Percentiles rank a stretch among this genome's conserved stretches.
These are phyloP conservation scores for Canavalia ensiformis DNA, from an alignment of 306 rosid genomes.

Conservation along the genomic window DNA sequence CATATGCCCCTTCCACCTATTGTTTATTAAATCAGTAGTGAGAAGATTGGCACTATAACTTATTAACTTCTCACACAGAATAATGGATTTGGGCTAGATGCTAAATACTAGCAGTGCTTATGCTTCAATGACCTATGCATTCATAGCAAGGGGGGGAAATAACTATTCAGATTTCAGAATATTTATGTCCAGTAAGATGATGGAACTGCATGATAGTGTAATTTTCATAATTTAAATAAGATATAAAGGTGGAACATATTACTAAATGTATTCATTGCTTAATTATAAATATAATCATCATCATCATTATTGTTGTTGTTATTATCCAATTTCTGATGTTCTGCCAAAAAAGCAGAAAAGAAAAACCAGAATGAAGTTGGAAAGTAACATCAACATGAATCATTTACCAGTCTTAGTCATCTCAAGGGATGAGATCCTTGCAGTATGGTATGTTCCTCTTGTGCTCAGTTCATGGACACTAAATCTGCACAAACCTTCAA, in stretches of 20 bases:
- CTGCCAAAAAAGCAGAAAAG: neutral
- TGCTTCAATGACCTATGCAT: constrained; percentile 32
- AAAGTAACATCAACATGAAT: constrained; percentile 13
- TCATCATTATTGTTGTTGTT: neutral
- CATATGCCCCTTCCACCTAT: neutral
- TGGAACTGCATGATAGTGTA: neutral
- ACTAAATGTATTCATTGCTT: constrained; percentile 7
- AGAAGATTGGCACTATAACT: constrained; percentile 14
- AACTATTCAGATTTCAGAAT: neutral
- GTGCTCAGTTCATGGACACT: constrained; percentile 91
- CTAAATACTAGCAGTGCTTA: constrained; percentile 22
- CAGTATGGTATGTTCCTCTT: constrained; percentile 96
- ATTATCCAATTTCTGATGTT: constrained; percentile 4
- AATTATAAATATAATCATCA: constrained; percentile 32
- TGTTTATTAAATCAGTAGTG: constrained; percentile 22
- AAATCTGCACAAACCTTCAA: constrained; percentile 98
- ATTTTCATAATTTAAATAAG: neutral
- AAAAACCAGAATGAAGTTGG: neutral
- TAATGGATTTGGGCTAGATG: constrained; percentile 30
- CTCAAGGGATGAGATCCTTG: constrained; percentile 91
- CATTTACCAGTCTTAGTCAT: constrained; percentile 81
- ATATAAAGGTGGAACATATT: constrained; percentile 18
- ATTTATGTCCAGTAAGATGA: constrained; percentile 6
- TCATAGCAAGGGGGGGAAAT: neutral
- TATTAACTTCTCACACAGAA: constrained; percentile 31